Evolutionary conservation across 2,329 filamentous ascomycete species (phyloP).

Genomic region (Alternaria sp.): DNA sequence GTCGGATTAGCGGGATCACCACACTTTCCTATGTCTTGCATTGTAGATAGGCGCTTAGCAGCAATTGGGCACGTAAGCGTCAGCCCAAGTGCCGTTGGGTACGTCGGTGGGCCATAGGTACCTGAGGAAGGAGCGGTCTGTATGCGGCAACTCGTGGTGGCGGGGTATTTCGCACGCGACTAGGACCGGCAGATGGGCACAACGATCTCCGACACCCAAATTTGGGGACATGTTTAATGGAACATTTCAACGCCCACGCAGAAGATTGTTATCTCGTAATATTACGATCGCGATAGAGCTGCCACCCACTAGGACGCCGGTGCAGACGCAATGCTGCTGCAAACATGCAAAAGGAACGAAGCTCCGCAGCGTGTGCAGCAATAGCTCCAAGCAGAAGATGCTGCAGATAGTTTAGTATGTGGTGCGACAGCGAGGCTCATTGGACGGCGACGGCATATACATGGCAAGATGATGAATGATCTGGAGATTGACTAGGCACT

Average conservation of each 20-base stretch:
- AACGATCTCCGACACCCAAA: slow-evolving; percentile 6
- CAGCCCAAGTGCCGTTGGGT: slow-evolving; percentile 24
- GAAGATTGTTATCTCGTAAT: slow-evolving; percentile 26
- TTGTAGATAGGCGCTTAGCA: slow-evolving; percentile 29
- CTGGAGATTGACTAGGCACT: slow-evolving; percentile 22
- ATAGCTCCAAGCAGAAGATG: slow-evolving; percentile 32
- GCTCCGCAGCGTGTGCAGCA: slow-evolving; percentile 19
- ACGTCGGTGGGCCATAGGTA: slow-evolving; percentile 4
- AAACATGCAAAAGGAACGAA: slow-evolving; percentile 24
- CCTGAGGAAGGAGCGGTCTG: slow-evolving; percentile 24
- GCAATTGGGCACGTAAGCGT: slow-evolving; percentile 38
- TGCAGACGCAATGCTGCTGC: slow-evolving; percentile 22
- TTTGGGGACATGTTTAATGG: slow-evolving; percentile 3
- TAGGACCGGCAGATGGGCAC: slow-evolving; percentile 19
- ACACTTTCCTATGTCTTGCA: slow-evolving; percentile 28
- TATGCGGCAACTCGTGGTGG: slow-evolving; percentile 21
- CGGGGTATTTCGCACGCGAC: slow-evolving; percentile 21
- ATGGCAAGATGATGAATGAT: slow-evolving; percentile 13
- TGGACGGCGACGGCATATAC: slow-evolving; percentile 22
- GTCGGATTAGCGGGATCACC: slow-evolving; percentile 28
- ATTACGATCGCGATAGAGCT: not conserved
- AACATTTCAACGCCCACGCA: slow-evolving; percentile 5
- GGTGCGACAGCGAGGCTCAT: slow-evolving; percentile 28
- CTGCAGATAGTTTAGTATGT: slow-evolving; percentile 33
- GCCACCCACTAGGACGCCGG: slow-evolving; percentile 7